Base-by-base conservation (phyloP, 2,329 filamentous ascomycete genomes). In the Trichoderma polysporum region DNA sequence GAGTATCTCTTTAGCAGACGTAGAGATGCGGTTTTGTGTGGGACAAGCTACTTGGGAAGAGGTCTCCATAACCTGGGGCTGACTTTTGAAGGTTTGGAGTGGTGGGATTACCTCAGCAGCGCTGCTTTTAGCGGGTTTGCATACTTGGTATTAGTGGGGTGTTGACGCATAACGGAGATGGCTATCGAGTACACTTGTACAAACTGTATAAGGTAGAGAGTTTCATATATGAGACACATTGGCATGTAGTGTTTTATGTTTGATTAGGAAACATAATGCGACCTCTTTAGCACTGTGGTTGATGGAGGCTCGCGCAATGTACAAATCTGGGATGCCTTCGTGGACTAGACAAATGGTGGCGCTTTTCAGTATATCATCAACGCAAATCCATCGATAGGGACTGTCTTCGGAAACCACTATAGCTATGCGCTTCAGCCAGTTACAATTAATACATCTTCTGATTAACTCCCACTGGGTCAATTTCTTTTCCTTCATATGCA, bases 81-180 rank as follows among this genome's bases (percentile, higher is more conserved):
- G 35, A 53, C 41, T 2, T 54, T 22, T 41, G 47, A 49, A 47
- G 50, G 37, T 50, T 58, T 68, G 31, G 54, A 59, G 52, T 50
- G 66, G 66, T 50, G 56, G 47, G 63, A 59, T 68, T 68, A 68
- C 52, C 25, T 68, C 66, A 68, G 66, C 66, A 64, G 60, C 60
- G 60, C 58, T 53, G 66, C 66, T 62, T 67, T 63, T 27, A 66
- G 53, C 27, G 49, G 19, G 8, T 19, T 59, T n/a, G n/a, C n/a
- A n/a, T n/a, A n/a, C 8, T 39, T 12, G 19, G 1, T 15, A 15
- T 29, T 39, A n/a, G 35, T 27, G 62, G 62, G 52, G 62, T 39
- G 33, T 50, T 27, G n/a, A 29, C 13, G 50, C 9, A 17, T 33
- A n/a, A n/a, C n/a, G 50, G 1, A 22, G 37, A 19, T 45, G 41